Evolutionary conservation across 1,139 yeast species (phyloP), one percentile per base, ranked within the genome.

Genomic region (Sugiyamaella neomexicana): DNA sequence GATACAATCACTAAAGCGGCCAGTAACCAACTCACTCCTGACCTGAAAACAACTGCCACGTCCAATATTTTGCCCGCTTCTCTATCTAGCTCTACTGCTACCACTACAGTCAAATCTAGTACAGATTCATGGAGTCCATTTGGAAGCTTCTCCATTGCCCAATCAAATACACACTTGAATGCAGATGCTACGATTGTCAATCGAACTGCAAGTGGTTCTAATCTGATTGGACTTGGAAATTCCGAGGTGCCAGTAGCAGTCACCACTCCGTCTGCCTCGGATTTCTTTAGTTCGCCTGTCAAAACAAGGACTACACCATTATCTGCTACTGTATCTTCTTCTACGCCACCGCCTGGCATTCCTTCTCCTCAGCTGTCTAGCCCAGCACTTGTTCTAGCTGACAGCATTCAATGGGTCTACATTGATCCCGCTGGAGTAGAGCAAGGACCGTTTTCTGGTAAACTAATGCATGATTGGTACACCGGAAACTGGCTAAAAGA

Each of bases 371-470:
- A 50, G 20, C 60, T 58, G n/a, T 12, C 54, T 9, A 32, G 10
- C 17, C 25, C 39, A 4, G 56, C 60, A 5, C 46, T 65, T 10
- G 50, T 71, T 3, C 60, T 70, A 15, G 77, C 81, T 0, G 79
- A 73, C 20, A 71, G 75, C 52, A 76, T 84, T 62, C 74, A 77
- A 55, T 89, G 96, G 96, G 75, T 72, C 57, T 89, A 89, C 65
- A 73, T 83, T 55, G 96, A 89, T 66, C 83, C 89, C 0, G 70
- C 78, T 46, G 89, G 88, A 1, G 78, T 72, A 53, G 85, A 82
- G 58, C 95, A 87, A 65, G 96, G 96, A 23, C 96, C 96, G 1
- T 89, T 88, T 67, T 76, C 77, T 52, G 90, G 95, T 1, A 71
- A 74, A 27, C 72, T 80, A 73, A 89, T 89, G 96, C 95, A 88